Evolutionary conservation across 345 rosid species (phyloP), one percentile per base, ranked within the genome.

Genomic region (Rubroshorea leprosula): DNA sequence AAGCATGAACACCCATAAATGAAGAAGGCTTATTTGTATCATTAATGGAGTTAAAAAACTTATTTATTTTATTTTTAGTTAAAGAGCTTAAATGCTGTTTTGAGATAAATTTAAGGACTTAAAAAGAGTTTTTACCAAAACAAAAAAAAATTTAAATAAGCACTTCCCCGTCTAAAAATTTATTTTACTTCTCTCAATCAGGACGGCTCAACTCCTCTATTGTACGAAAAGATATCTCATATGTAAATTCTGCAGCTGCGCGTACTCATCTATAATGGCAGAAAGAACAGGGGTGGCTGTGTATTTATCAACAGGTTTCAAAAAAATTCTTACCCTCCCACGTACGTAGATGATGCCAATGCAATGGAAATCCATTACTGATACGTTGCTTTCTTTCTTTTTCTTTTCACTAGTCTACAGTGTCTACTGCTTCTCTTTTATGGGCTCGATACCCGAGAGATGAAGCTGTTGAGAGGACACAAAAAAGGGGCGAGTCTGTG

Each of bases 391-490:
- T 71, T 74, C 73, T 51, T 58, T 13, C 24, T 27, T 56, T 56
- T 21, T 47, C 35, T 57, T 64, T 60, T 16, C 24, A 20, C 41
- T 38, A 29, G 53, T 29, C 18, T 55, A 58, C 24, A 18, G 18
- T 44, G 23, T 11, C 48, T 55, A 5, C 48, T 54, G 12, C 16
- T 55, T 51, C 41, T 38, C 64, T 18, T 62, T 62, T 39, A 2
- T 21, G 16, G 75, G 79, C 79, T 49, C 79, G 55, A 60, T 17
- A 27, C 25, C 68, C 82, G 15, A 78, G 63, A 69, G 66, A 61
- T 53, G 22, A 31, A 22, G 45, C 49, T 47, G 14, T 38, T 27
- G 62, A 47, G 60, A 51, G 49, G 66, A 56, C 57, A 35, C 17
- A 31, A 52, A 57, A 46, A 15, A 51, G 24, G 20, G 31, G 45